Conservation (phyloP, 768 basidiomycete genomes). For the Tylopilus cervinicoccineus region DNA sequence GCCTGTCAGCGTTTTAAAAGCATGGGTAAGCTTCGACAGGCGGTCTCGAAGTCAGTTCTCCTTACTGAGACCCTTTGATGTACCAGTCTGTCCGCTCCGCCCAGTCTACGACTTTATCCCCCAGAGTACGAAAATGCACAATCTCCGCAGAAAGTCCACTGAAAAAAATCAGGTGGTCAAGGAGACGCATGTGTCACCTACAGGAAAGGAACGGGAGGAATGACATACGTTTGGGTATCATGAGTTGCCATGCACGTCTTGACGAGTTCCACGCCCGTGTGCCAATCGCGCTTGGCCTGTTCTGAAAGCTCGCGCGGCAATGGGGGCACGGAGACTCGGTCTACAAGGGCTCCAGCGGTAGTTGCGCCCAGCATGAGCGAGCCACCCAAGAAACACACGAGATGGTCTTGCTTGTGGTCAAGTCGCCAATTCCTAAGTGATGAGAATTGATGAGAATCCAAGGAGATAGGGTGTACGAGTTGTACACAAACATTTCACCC, state of each 20-base stretch:
- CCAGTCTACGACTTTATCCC: constrained; percentile 47
- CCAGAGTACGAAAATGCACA: constrained; percentile 72
- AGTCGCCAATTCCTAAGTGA: constrained; percentile 62
- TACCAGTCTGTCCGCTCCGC: constrained; percentile 70
- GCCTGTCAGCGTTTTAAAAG: constrained; percentile 13
- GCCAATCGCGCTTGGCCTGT: constrained; percentile 73
- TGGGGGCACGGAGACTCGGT: constrained; percentile 66
- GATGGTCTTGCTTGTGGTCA: constrained; percentile 89
- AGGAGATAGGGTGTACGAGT: not conserved
- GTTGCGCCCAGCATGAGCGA: constrained; percentile 90
- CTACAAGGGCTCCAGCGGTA: constrained; percentile 49
- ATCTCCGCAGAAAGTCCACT: constrained; percentile 90
- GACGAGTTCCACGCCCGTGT: constrained; percentile 73
- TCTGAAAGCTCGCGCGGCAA: constrained; percentile 56
- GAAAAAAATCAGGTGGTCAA: not conserved
- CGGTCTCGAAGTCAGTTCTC: not conserved
- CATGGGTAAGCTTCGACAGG: not conserved
- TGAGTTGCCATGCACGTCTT: constrained; percentile 88
- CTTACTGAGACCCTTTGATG: constrained; percentile 76
- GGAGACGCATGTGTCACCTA: not conserved
- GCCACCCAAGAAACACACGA: constrained; percentile 93
- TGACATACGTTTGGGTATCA: constrained; percentile 72
- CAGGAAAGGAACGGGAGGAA: not conserved
- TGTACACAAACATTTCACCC: constrained; percentile 33
- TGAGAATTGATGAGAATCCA: constrained; percentile 5